Evolutionary conservation across 2,329 filamentous ascomycete genomes (phyloP), one percentile per base, ranked within the genome.

Genomic region (Penicillium frequentans): DNA sequence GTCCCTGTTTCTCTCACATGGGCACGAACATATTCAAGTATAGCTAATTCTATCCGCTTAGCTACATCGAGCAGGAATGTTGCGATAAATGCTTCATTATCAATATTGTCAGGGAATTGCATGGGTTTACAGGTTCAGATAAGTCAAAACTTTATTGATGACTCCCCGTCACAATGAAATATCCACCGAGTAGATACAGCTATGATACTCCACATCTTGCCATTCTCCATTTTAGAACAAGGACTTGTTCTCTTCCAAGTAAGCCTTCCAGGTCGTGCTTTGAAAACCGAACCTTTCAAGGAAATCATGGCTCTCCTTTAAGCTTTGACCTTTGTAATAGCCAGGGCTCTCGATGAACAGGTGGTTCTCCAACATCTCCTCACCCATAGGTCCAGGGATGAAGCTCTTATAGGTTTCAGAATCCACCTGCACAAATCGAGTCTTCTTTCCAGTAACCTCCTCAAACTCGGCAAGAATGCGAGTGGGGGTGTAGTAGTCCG

Each of bases 111-210:
- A 23, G 3, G 21, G 21, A 23, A 2, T 23, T 3, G 21, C 21
- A 23, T 23, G 21, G 21, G 21, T 23, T 23, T 23, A 23, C 21
- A 23, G 21, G 21, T 23, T 23, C 21, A 23, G 21, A 23, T 3
- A 23, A 23, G 21, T 23, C 21, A 24, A 3, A 24, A 24, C 23
- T 24, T 24, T 24, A 24, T 24, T 24, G 3, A 5, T 24, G 39
- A 7, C 21, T 33, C 14, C 2, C 58, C 60, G 46, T 63, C 60
- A 1, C 46, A 44, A 24, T 63, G 56, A 5, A 63, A 29, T 13
- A 4, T 29, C 3, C 10, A 29, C 10, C 10, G 2, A 29, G 2
- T 29, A 5, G 3, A 11, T 11, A 10, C 10, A 11, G 5, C 3
- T 13, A 29, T 29, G 3, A 29, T 11, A 29, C 10, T 29, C 10